Base-by-base conservation (phyloP, 208 protist species). In the Trypanosoma caninum region DNA sequence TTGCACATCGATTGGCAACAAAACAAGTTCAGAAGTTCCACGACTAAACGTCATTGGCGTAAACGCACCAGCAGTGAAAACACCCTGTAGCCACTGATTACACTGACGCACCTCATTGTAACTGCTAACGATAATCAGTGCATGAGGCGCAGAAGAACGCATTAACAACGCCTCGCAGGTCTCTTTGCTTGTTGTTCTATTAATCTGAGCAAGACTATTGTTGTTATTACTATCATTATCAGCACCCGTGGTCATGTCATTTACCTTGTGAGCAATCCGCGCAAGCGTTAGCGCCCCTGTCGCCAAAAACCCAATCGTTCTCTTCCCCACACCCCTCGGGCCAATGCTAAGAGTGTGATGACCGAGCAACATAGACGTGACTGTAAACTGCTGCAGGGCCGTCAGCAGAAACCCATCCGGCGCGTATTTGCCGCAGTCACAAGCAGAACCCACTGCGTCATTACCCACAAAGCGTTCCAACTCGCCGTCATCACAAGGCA, bases 41-140 rank as follows among this genome's bases (percentile, higher is more conserved):
- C 65, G 57, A 9, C 67, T 35, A 46, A 92, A 72, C 2, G 76
- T 86, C 40, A 76, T 60, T 1, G 64, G 63, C 1, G 44, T 16
- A 59, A 92, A 92, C 0, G 79, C 78, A n/a, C 71, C 69, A 0
- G 64, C 62, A 38, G 76, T 82, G 56, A 92, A 92, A 38, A 87
- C 65, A 40, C 65, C 35, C 23, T 64, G 57, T 14, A 92, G 57
- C 74, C 71, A 88, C 13, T 54, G 72, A 37, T 63, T 69, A 23
- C 63, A 62, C 11, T 67, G 59, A 13, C 70, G 30, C 11, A 85
- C 48, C 10, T 88, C 79, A 16, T 61, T 22, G 63, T 76, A 79
- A 42, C 51, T 67, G 27, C 62, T 50, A 31, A 92, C 23, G 28
- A 92, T 51, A 28, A 92, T 52, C 31, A 92, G 33, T 2, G 74